Evolutionary conservation across 805 yeast species (phyloP).

Genomic region (Candida vaughaniae): DNA sequence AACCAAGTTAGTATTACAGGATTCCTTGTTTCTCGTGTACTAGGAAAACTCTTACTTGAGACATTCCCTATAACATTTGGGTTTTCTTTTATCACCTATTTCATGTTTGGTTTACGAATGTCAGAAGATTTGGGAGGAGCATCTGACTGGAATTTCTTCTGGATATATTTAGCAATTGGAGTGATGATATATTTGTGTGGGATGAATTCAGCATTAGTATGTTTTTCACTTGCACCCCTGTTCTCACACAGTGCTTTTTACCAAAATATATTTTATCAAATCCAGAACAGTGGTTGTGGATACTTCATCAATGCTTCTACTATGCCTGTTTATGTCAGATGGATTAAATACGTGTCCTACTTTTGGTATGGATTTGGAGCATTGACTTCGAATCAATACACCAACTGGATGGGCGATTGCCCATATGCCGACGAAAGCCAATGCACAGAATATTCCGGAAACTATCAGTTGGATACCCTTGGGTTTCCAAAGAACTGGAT

Average conservation of each 20-base stretch:
- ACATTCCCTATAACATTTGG: slow-evolving; percentile 63
- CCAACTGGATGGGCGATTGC: slow-evolving; percentile 61
- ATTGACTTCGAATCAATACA: slow-evolving; percentile 60
- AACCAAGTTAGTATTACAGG: slow-evolving; percentile 66
- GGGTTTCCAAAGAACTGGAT: slow-evolving; percentile 70
- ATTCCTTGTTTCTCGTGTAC: slow-evolving; percentile 61
- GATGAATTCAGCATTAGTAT: slow-evolving; percentile 52
- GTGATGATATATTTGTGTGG: slow-evolving; percentile 58
- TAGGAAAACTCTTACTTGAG: slow-evolving; percentile 65
- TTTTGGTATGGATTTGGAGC: slow-evolving; percentile 81
- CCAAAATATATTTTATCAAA: slow-evolving; percentile 63
- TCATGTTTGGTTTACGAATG: slow-evolving; percentile 69
- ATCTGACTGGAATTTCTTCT: slow-evolving; percentile 45
- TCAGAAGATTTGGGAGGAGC: slow-evolving; percentile 17
- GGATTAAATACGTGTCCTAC: slow-evolving; percentile 77
- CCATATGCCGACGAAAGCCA: slow-evolving; percentile 24
- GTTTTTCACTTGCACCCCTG: slow-evolving; percentile 58
- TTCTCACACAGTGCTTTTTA: slow-evolving; percentile 60
- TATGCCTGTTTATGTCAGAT: slow-evolving; percentile 82
- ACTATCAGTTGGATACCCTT: slow-evolving; percentile 48
- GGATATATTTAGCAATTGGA: slow-evolving; percentile 58
- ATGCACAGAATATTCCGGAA: slow-evolving; percentile 52
- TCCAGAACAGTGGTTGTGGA: slow-evolving; percentile 79
- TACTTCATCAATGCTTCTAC: slow-evolving; percentile 69
- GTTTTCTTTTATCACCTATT: slow-evolving; percentile 63